phyloP scores from a whole-genome alignment of 495 filamentous ascomycete species.

The Aspergillus hancockii region DNA sequence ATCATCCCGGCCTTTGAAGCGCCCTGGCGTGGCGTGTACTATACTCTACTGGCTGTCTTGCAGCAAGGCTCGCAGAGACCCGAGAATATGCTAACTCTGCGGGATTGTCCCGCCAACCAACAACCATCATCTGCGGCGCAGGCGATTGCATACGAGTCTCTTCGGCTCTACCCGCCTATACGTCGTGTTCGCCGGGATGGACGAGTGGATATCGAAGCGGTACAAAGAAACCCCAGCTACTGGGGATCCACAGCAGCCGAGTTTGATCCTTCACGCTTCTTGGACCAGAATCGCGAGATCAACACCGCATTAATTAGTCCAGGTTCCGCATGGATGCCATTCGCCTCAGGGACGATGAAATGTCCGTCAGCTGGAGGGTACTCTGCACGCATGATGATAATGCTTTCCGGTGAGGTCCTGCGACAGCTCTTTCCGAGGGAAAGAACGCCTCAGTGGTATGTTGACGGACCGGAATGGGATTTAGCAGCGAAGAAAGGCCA shows the following conservation, averaged over 20 bases:
- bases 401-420: not conserved
- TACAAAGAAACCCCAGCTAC: not conserved
- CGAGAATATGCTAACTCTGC: not conserved
- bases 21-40: not conserved
- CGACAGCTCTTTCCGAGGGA: not conserved
- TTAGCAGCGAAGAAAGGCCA: not conserved
- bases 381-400: constrained; percentile 1
- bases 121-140: not conserved
- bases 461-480: not conserved
- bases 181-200: not conserved
- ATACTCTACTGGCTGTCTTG: not conserved
- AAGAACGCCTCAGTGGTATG: not conserved
- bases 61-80: not conserved
- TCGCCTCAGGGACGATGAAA: constrained; percentile 2
- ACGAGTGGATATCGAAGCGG: not conserved
- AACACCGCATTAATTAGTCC: not conserved
- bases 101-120: not conserved
- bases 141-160: constrained; percentile 4
- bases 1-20: constrained; percentile 7
- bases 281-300: not conserved
- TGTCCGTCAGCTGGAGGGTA: constrained; percentile 4
- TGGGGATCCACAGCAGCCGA: not conserved
- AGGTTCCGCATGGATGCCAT: constrained; percentile 5
- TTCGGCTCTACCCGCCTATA: constrained; percentile 4
- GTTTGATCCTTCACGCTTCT: not conserved